Conservation (phyloP, 495 filamentous ascomycete genomes). For the Jackrogersella multiformis region DNA sequence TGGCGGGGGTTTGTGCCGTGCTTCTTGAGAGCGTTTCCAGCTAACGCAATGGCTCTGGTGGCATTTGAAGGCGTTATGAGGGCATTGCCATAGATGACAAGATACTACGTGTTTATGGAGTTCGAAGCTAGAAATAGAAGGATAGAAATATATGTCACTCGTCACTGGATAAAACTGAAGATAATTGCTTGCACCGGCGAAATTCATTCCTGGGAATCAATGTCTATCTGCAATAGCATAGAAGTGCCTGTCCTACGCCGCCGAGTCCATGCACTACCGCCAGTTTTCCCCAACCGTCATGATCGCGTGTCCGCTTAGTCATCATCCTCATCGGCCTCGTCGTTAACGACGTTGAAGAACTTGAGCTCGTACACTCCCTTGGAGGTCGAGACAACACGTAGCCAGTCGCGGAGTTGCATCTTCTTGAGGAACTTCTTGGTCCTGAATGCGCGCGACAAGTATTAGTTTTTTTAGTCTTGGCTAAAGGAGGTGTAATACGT, state of each 20-base stretch:
- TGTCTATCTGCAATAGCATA: conserved; percentile 36
- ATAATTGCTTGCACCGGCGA: conserved; percentile 22
- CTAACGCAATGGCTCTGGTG: conserved; percentile 92
- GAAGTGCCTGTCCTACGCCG: conserved; percentile 29
- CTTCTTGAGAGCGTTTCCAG: conserved; percentile 93
- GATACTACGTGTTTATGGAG: conserved; percentile 1
- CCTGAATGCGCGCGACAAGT: conserved; percentile 56
- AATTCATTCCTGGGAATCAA: conserved; percentile 32
- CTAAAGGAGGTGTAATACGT: background rate
- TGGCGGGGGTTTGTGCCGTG: conserved; percentile 96
- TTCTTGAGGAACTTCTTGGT: conserved; percentile 99
- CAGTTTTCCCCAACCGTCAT: conserved; percentile 21
- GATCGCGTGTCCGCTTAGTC: conserved; percentile 68
- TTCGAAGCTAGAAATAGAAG: background rate
- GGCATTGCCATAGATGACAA: conserved; percentile 64
- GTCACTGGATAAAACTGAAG: background rate
- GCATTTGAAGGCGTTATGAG: conserved; percentile 95
- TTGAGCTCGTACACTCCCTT: conserved; percentile 98
- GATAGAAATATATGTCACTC: background rate
- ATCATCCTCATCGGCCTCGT: conserved; percentile 95
- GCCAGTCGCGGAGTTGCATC: conserved; percentile 99
- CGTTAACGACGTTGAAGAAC: conserved; percentile 99
- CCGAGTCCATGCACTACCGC: conserved; percentile 31
- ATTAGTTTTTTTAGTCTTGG: conserved; percentile 15
- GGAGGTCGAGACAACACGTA: conserved; percentile 95